Evolutionary conservation across 306 rosid species (phyloP), one percentile per base, ranked within the genome.

Genomic region (Urtica urens): DNA sequence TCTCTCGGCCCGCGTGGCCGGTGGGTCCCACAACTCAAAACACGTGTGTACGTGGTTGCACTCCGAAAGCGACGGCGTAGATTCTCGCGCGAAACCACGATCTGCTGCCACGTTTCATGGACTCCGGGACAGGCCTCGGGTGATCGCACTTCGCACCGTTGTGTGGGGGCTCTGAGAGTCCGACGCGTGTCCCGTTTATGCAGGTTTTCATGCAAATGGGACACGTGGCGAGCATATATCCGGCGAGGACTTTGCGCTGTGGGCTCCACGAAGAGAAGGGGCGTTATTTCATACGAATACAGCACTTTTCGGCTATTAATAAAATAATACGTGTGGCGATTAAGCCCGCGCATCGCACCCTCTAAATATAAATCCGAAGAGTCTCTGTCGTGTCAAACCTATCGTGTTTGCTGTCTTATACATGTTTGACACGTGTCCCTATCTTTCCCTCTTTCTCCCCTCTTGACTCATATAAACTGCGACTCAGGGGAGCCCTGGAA

Each of bases 371-470:
- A 38, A n/a, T 4, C 5, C 1, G 5, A 38, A 7, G 11, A 58
- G 31, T 17, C 20, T 47, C 23, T 53, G 25, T 62, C 72, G 72
- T 73, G 77, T 63, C 69, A 11, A 2, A 19, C 0, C 26, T 25
- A 67, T 78, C 78, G 66, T 23, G 64, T 0, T 7, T 26, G 10
- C 18, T 15, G 5, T 25, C 69, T 54, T 51, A 62, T 67, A 22
- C 0, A 0, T 0, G 53, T 15, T 1, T 14, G 60, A 53, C 86
- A 71, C 76, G 78, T 71, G 71, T 15, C 15, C 21, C 30, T 13
- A 23, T 20, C 2, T 22, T 14, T 21, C 14, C 13, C 34, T 18
- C 46, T 30, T 38, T 24, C 51, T 49, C 50, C 51, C 50, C 16
- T 37, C 49, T 62, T 4, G 43, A 59, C 38, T 15, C 23, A 44